These are phyloP conservation scores for Stenogyne calaminthoides DNA, from an alignment of 305 asterid species.

Conservation along the genomic window DNA sequence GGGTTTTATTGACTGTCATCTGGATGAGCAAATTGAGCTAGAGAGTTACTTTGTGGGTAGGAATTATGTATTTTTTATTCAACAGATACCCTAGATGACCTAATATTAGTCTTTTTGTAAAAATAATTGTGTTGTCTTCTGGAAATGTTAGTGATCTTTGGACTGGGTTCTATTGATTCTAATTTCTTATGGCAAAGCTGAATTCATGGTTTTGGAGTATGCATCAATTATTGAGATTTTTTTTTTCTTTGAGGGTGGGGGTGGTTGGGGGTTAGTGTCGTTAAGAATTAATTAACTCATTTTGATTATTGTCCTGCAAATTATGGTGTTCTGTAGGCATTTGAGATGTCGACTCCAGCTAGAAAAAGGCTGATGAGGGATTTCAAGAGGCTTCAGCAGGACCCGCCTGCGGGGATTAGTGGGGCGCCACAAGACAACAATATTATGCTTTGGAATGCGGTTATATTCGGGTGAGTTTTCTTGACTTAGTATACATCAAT, in stretches of 20 bases:
- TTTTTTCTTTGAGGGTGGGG: neutral
- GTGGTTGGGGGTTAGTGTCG: neutral
- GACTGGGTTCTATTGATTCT: neutral
- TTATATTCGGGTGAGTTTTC: constrained; percentile 70
- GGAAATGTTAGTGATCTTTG: constrained; percentile 3
- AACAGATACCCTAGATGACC: constrained; percentile 8
- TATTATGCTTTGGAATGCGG: constrained; percentile 86
- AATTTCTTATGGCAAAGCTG: constrained; percentile 18
- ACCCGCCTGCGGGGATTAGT: constrained; percentile 81
- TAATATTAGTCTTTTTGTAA: neutral
- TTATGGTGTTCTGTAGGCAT: constrained; percentile 37
- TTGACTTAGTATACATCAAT: neutral
- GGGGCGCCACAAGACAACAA: constrained; percentile 84
- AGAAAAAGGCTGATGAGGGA: constrained; percentile 90
- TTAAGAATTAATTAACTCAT: neutral
- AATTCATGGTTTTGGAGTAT: constrained; percentile 26
- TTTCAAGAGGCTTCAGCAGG: constrained; percentile 84
- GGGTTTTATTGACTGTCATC: constrained; percentile 13
- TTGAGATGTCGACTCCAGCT: constrained; percentile 71
- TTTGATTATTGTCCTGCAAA: constrained; percentile 12
- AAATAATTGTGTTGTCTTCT: neutral
- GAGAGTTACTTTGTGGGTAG: neutral
- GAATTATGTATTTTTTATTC: neutral
- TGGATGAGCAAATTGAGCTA: constrained; percentile 12
- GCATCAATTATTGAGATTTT: neutral